These are phyloP conservation scores for Colletotrichum sp. DNA, from an alignment of 2,329 filamentous ascomycete genomes.

Conservation along the genomic window DNA sequence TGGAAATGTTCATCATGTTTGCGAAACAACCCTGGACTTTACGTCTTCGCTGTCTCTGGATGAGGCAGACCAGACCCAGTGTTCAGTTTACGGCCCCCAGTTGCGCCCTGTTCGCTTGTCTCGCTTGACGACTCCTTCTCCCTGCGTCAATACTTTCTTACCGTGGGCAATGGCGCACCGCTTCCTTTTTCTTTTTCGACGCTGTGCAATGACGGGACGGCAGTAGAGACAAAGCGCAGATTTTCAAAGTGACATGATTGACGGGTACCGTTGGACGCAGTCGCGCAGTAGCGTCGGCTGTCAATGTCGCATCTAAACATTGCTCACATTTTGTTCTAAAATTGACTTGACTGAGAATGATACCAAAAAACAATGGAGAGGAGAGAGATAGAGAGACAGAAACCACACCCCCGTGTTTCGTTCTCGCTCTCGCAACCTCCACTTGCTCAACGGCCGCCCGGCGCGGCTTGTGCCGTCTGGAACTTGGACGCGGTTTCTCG, in stretches of 20 bases:
- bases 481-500: not conserved
- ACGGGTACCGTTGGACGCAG: slow-evolving; percentile 2
- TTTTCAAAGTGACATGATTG: not conserved
- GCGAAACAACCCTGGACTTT: slow-evolving; percentile 1
- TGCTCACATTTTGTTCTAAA: not conserved
- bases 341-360: not conserved
- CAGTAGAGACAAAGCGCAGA: not conserved
- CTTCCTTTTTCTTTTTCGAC: not conserved
- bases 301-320: not conserved
- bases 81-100: slow-evolving; percentile 1
- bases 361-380: not conserved
- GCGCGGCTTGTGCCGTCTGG: not conserved
- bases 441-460: not conserved
- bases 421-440: slow-evolving; percentile 9
- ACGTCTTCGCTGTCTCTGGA: slow-evolving; percentile 1
- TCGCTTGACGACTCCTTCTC: slow-evolving; percentile 12
- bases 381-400: not conserved
- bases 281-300: not conserved
- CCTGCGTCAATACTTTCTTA: slow-evolving; percentile 3
- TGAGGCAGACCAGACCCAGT: not conserved
- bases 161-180: not conserved
- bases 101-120: not conserved
- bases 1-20: not conserved
- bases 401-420: not conserved
- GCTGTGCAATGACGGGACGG: not conserved